Conservation (phyloP, 139 green algal genomes). For the Haematococcus lacustris region DNA sequence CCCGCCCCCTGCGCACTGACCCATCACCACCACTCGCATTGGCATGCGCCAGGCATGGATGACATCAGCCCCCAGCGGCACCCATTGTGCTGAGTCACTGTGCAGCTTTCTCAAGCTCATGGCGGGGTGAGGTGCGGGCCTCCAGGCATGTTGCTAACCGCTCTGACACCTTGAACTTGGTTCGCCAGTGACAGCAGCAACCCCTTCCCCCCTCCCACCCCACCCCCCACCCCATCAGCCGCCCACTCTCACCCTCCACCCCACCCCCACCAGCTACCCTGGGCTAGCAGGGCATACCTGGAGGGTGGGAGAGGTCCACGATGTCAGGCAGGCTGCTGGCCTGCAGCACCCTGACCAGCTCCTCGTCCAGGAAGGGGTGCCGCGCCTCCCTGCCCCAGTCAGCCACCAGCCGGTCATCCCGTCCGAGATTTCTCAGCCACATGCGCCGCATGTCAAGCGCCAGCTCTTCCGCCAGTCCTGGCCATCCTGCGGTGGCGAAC, state of each 20-base stretch:
- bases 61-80: too few relatives aligned
- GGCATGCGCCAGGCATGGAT: too few relatives aligned
- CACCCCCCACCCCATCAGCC: background rate
- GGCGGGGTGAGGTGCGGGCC: too few relatives aligned
- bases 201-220: background rate
- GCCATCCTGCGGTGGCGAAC: slow-evolving; percentile 35
- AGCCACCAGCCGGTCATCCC: slow-evolving; percentile 79
- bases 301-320: background rate
- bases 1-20: too few relatives aligned
- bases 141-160: too few relatives aligned
- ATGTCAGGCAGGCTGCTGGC: slow-evolving; percentile 30
- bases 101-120: too few relatives aligned
- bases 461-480: slow-evolving; percentile 57
- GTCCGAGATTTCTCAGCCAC: slow-evolving; percentile 86
- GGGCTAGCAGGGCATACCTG: background rate
- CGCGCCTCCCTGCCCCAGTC: slow-evolving; percentile 75
- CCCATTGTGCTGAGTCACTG: too few relatives aligned
- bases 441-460: slow-evolving; percentile 74
- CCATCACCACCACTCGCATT: too few relatives aligned
- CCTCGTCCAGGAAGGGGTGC: slow-evolving; percentile 89
- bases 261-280: background rate
- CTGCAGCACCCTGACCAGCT: slow-evolving; percentile 53
- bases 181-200: background rate
- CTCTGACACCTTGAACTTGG: too few relatives aligned
- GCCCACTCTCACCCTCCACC: background rate